Evolutionary conservation across 495 filamentous ascomycete species (phyloP), one percentile per base, ranked within the genome.

Genomic region (Daldinia bambusicola): DNA sequence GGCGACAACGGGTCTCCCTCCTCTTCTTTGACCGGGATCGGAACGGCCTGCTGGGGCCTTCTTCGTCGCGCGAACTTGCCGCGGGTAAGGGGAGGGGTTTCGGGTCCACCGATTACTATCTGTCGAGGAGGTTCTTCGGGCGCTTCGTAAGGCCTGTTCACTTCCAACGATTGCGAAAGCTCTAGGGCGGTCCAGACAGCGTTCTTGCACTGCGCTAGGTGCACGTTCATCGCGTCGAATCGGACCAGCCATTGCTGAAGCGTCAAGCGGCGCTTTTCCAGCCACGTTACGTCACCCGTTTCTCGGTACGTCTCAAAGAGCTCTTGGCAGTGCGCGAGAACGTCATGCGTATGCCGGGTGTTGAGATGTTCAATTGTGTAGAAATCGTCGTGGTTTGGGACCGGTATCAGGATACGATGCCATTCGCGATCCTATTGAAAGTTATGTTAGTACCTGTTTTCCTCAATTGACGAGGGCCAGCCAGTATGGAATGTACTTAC

Each of bases 211-310:
- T 48, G 43, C 20, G 9, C 18, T 22, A 22, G 60, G 20, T 53
- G 60, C 6, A 38, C 12, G 6, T 3, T 20, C 12, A 53, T n/a
- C 13, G 26, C 16, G 6, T 63, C 34, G n/a, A 30, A 40, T 7
- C 26, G 26, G 7, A 31, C 4, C 22, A 63, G 60, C 16, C 22
- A 63, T 14, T 36, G 16, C 16, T 63, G 45, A 26, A 63, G 45
- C 6, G 60, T 63, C 8, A 52, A 20, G 16, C 34, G 60, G 4
- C 60, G 45, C 34, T 26, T 38, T 20, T 53, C 6, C 4, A 63
- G 20, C 60, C 60, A 63, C 10, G 48, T 40, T 13, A 1, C 20
- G 18, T 63, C 45, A 30, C 60, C 32, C 4, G 60, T 63, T 1
- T 34, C 41, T 36, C 37, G 22, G 31, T 50, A 50, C 8, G n/a